phyloP scores from a whole-genome alignment of 1,139 yeast species.

The Suhomyces guaymorum region DNA sequence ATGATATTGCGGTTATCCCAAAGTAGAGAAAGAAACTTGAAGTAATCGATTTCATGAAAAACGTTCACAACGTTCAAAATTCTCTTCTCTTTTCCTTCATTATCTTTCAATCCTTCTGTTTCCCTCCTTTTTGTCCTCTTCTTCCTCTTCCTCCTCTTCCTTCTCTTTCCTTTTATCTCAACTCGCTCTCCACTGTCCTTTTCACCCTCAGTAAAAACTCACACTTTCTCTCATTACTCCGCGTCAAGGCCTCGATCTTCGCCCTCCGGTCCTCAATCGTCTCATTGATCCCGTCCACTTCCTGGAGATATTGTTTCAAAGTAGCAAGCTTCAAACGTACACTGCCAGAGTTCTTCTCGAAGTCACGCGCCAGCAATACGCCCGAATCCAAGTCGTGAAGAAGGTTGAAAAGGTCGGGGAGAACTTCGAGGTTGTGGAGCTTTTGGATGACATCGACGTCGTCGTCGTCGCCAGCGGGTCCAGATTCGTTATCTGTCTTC shows the following conservation, averaged over 20 bases:
- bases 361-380: constrained; percentile 43
- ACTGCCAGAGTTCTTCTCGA: constrained; percentile 47
- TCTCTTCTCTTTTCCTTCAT: no score
- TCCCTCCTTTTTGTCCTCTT: neutral
- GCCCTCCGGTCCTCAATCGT: constrained; percentile 30
- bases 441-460: constrained; percentile 28
- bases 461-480: constrained; percentile 7
- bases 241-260: constrained; percentile 28
- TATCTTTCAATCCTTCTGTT: no score
- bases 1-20: no score
- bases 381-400: constrained; percentile 40
- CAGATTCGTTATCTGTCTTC: no score
- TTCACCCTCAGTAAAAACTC: constrained; percentile 26
- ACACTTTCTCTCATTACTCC: constrained; percentile 28
- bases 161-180: constrained; percentile 3
- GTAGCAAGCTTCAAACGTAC: constrained; percentile 39
- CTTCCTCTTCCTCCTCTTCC: no score
- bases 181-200: constrained; percentile 16
- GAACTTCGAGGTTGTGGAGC: constrained; percentile 33
- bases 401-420: constrained; percentile 42
- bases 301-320: constrained; percentile 33
- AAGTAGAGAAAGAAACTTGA: no score
- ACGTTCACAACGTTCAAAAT: no score
- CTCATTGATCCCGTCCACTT: constrained; percentile 44
- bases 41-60: no score